A percentile compares a stretch with the other conserved stretches of the same genome.
Evolutionary conservation across 2,329 filamentous ascomycete species (phyloP).

Genomic region (Aspergillus japonicus): DNA sequence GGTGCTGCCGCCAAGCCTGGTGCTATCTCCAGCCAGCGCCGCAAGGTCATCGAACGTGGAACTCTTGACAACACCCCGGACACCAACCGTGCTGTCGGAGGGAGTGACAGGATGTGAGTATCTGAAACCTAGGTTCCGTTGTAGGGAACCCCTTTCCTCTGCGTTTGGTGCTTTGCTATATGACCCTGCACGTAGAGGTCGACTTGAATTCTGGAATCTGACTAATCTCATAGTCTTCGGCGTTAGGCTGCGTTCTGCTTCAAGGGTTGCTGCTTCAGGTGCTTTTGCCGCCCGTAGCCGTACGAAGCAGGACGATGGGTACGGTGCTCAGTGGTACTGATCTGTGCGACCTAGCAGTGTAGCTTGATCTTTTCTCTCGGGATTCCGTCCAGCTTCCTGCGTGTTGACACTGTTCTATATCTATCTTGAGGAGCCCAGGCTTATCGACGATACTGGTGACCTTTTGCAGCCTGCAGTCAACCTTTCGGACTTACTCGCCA

Average conservation of each 20-base stretch:
- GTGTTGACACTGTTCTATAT: constrained; percentile 23
- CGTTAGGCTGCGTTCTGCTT: constrained; percentile 83
- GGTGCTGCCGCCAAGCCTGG: constrained; percentile 67
- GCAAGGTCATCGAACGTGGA: constrained; percentile 77
- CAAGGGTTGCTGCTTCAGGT: constrained; percentile 63
- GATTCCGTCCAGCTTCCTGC: constrained; percentile 25
- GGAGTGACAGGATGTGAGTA: constrained; percentile 96
- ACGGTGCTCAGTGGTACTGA: constrained; percentile 50
- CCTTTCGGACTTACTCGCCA: constrained; percentile 35
- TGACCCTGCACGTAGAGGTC: constrained; percentile 70
- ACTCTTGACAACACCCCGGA: constrained; percentile 68
- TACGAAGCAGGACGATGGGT: constrained; percentile 55
- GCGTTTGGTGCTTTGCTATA: constrained; percentile 70
- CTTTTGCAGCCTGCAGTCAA: constrained; percentile 31
- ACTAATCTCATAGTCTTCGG: constrained; percentile 80
- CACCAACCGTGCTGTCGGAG: constrained; percentile 71
- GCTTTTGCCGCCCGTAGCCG: constrained; percentile 49
- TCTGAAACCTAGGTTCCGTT: constrained; percentile 68
- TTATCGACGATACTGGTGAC: constrained; percentile 27
- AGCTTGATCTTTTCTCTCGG: constrained; percentile 25
- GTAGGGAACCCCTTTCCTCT: constrained; percentile 77
- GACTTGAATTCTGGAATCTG: constrained; percentile 66
- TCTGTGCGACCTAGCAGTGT: constrained; percentile 33
- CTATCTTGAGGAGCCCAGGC: constrained; percentile 31
- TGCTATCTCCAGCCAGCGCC: constrained; percentile 72